A percentile compares a stretch with the other conserved stretches of the same genome.
These are phyloP conservation scores for Fagopyrum esculentum DNA, from an alignment of 148 eudicot genomes.

Conservation along the genomic window DNA sequence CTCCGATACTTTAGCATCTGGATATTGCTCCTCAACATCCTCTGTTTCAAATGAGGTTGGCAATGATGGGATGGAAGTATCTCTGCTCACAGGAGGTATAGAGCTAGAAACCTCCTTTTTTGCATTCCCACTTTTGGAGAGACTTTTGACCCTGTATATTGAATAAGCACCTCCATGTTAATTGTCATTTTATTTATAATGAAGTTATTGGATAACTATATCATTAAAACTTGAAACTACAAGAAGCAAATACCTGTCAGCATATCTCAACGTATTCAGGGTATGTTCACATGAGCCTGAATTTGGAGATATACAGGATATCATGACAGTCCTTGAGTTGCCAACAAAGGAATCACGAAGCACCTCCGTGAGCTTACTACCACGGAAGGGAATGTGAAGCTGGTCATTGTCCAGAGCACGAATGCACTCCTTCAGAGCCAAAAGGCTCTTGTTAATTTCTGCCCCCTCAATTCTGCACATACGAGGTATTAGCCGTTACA, in stretches of 20 bases:
- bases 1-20: conserved; percentile 48
- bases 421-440: conserved; percentile 98
- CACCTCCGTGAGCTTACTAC: conserved; percentile 99
- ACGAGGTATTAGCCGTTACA: neutral
- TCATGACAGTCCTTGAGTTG: conserved; percentile 97
- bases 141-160: conserved; percentile 88
- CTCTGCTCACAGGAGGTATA: conserved; percentile 45
- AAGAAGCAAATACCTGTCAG: conserved; percentile 60
- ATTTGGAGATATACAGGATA: conserved; percentile 94
- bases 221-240: neutral
- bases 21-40: conserved; percentile 43
- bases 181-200: neutral
- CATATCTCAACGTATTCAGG: conserved; percentile 96
- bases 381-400: conserved; percentile 96
- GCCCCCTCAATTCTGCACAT: conserved; percentile 93
- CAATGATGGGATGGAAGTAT: conserved; percentile 39
- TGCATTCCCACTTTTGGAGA: conserved; percentile 76
- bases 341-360: conserved; percentile 99
- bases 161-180: neutral
- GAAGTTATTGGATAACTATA: neutral
- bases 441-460: conserved; percentile 94
- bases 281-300: conserved; percentile 98
- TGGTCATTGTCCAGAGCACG: conserved; percentile 99
- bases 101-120: conserved; percentile 65
- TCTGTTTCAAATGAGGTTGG: conserved; percentile 48